Evolutionary conservation across 768 basidiomycete species (phyloP), one percentile per base, ranked within the genome.

Genomic region (Gyrodon lividus): DNA sequence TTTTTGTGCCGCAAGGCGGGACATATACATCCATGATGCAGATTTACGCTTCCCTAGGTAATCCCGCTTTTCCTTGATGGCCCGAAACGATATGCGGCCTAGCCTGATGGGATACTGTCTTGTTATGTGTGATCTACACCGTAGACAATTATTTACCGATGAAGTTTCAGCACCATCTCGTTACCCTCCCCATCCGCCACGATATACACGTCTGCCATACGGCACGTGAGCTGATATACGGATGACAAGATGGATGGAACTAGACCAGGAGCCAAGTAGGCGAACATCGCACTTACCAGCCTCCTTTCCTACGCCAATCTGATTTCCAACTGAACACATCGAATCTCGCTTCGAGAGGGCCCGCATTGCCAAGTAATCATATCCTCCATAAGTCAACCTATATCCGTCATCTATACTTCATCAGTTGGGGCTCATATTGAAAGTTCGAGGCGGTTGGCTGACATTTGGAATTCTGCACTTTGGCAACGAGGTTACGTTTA

Each of bases 21-120:
- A 95, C 91, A 99, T 92, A 72, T 98, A 98, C 94, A 98, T 97
- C 97, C 97, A 99, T 16, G 92, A 92, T 1, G 97, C 96, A 16
- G 88, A 91, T 70, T 93, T 93, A 37, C 97, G 82, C 69, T 94
- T 96, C 20, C 95, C 92, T 49, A 99, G 74, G 66, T 98, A 99
- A 65, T 99, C 97, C 53, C 97, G 78, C 65, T 98, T 98, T 61
- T 87, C 80, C 72, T 99, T 99, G 73, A 99, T 93, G 0, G 92
- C 85, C 37, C 97, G 86, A 73, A 99, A 99, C 0, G 95, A 98
- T 59, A 98, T 84, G n/a, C 97, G 89, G 30, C 97, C 97, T 16
- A 98, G 80, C 37, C 97, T 98, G 66, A 14, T 54, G 33, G 33
- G 4, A 49, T 44, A 52, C n/a, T 12, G 51, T 58, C 45, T 54